Percentiles rank a stretch among this genome's conserved stretches.
Evolutionary conservation across 768 basidiomycete species (phyloP).

Genomic region (Chalciporus pseudorubinellus): DNA sequence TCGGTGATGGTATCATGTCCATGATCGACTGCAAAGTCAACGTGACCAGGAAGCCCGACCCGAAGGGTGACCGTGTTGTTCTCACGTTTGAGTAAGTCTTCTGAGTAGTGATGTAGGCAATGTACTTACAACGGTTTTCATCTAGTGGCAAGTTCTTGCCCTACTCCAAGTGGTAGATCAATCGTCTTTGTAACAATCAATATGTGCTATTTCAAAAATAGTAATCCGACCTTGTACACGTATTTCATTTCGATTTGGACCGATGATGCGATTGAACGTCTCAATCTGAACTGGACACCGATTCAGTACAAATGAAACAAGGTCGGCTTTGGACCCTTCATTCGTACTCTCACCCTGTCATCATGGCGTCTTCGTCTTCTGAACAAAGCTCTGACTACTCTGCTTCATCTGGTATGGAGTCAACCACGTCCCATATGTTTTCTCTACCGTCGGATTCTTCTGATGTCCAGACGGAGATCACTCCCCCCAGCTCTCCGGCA

Average conservation of each 20-base stretch:
- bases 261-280: constrained; percentile 4
- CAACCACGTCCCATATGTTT: constrained; percentile 10
- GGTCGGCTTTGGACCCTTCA: constrained; percentile 1
- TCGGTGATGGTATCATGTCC: constrained; percentile 86
- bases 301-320: constrained; percentile 4
- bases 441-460: constrained; percentile 13
- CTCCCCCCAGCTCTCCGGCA: constrained; percentile 21
- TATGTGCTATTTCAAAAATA: constrained; percentile 1
- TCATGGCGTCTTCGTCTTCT: constrained; percentile 13
- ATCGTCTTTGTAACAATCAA: not conserved
- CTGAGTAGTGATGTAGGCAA: not conserved
- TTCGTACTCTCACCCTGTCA: not conserved
- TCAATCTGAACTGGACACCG: constrained; percentile 11
- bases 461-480: constrained; percentile 17
- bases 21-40: constrained; percentile 82
- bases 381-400: constrained; percentile 7
- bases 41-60: constrained; percentile 66
- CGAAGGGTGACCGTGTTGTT: constrained; percentile 76
- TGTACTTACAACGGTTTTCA: constrained; percentile 1
- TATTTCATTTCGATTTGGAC: constrained; percentile 7
- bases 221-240: not conserved
- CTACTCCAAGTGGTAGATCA: constrained; percentile 61
- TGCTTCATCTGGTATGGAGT: constrained; percentile 12
- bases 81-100: constrained; percentile 74
- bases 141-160: constrained; percentile 75